Evolutionary conservation across 1,284 basidiomycete species (phyloP).

Genomic region (Cystobasidium pallidum): DNA sequence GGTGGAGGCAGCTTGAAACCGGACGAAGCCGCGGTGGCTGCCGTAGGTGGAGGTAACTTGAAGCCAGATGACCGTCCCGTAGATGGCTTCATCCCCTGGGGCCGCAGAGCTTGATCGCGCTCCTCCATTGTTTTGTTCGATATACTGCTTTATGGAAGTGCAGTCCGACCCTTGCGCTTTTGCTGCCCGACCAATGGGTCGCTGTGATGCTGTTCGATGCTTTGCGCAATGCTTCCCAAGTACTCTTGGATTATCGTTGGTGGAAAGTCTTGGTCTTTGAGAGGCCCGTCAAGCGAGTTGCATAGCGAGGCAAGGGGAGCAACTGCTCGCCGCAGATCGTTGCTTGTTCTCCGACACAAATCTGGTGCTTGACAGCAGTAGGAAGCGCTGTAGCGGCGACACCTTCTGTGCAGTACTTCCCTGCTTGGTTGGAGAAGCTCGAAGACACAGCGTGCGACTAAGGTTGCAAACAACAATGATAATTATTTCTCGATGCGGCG

Average conservation of each 20-base stretch:
- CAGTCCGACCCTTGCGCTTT: too few species aligned
- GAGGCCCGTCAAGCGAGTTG: constrained; percentile 11
- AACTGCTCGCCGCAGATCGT: not conserved
- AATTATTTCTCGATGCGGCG: too few species aligned
- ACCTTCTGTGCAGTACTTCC: too few species aligned
- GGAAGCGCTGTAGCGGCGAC: not conserved
- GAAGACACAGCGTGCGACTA: too few species aligned
- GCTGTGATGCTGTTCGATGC: not conserved
- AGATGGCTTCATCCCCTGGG: constrained; percentile 8
- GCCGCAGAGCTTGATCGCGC: not conserved
- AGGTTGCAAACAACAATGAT: too few species aligned
- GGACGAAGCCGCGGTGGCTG: constrained; percentile 18
- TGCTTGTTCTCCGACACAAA: not conserved
- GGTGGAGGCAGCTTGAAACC: constrained; percentile 43
- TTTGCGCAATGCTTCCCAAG: not conserved
- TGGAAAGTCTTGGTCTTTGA: too few species aligned
- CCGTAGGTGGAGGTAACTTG: constrained; percentile 36
- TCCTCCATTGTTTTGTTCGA: not conserved
- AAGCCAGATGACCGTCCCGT: constrained; percentile 32
- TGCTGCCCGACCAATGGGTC: too few species aligned
- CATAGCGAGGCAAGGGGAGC: not conserved
- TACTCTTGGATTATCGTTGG: too few species aligned
- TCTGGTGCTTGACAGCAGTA: not conserved
- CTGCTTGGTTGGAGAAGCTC: too few species aligned
- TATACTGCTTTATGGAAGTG: not conserved